A percentile compares a stretch with the other conserved stretches of the same genome.
Conservation (phyloP, 2,329 filamentous ascomycete species). For the Calonectria hongkongensis region DNA sequence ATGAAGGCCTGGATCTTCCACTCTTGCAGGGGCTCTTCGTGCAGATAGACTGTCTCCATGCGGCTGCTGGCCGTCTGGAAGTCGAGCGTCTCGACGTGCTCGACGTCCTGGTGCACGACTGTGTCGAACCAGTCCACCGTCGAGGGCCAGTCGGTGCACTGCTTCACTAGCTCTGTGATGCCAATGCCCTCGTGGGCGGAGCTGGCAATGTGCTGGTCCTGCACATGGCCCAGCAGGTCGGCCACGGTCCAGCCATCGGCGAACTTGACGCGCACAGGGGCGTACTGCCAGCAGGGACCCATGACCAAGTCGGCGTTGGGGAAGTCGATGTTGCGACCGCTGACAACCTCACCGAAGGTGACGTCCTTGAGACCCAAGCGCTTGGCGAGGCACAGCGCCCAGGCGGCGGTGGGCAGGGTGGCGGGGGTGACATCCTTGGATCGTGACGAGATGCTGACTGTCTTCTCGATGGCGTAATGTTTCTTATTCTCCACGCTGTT, state of each 20-base stretch:
- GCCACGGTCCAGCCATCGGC: constrained; percentile 68
- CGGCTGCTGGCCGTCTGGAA: constrained; percentile 63
- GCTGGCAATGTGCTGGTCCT: constrained; percentile 74
- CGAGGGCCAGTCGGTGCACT: constrained; percentile 67
- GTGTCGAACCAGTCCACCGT: constrained; percentile 70
- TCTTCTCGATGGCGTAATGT: constrained; percentile 65
- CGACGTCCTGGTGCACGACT: constrained; percentile 76
- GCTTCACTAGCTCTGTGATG: constrained; percentile 70
- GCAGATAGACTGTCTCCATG: constrained; percentile 73
- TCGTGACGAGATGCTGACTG: constrained; percentile 68
- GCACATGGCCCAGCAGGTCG: constrained; percentile 72
- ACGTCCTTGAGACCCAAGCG: constrained; percentile 73
- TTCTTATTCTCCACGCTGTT: constrained; percentile 40
- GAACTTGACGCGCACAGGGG: constrained; percentile 77
- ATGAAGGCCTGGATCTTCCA: constrained; percentile 79
- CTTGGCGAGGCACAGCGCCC: constrained; percentile 77
- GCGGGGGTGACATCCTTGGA: constrained; percentile 72
- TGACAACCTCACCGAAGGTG: constrained; percentile 80
- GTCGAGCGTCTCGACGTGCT: constrained; percentile 74
- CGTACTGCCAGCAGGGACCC: constrained; percentile 81
- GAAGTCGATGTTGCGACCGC: constrained; percentile 76
- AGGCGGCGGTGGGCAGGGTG: constrained; percentile 80
- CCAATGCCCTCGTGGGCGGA: constrained; percentile 74
- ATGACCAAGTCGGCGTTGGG: constrained; percentile 73
- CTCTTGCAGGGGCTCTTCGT: constrained; percentile 72